Conservation (phyloP, 768 basidiomycete genomes). For the Boletus fagicola region DNA sequence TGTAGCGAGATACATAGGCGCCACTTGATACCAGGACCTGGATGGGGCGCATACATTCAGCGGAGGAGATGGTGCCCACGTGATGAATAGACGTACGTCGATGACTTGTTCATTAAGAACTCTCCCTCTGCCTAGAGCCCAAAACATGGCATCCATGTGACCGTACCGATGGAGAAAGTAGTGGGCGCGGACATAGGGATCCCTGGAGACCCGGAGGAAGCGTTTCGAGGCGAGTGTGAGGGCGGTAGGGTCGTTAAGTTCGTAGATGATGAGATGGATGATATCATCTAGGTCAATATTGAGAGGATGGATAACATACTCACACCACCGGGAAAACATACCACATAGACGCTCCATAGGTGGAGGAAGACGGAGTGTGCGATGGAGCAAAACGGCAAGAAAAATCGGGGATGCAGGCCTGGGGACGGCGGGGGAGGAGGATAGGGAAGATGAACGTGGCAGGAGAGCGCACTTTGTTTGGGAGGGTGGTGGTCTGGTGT, state of each 20-base stretch:
- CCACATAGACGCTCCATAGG: slow-evolving; percentile 68
- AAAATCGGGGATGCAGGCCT: slow-evolving; percentile 1
- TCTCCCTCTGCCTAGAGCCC: slow-evolving; percentile 71
- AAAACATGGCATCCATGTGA: slow-evolving; percentile 64
- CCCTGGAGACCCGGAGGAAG: slow-evolving; percentile 60
- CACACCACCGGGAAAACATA: slow-evolving; percentile 36
- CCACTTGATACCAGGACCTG: slow-evolving; percentile 75
- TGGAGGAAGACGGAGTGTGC: slow-evolving; percentile 1
- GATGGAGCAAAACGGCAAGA: not conserved
- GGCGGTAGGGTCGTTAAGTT: slow-evolving; percentile 61
- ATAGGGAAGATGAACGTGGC: slow-evolving; percentile 1
- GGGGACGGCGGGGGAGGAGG: not conserved
- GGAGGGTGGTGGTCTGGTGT: slow-evolving; percentile 34
- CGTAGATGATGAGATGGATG: slow-evolving; percentile 70
- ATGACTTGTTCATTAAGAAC: slow-evolving; percentile 63
- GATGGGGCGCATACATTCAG: slow-evolving; percentile 28
- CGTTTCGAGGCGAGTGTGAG: slow-evolving; percentile 59
- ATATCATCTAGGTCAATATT: slow-evolving; percentile 49
- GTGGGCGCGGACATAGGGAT: slow-evolving; percentile 72
- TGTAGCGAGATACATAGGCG: slow-evolving; percentile 75
- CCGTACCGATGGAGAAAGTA: slow-evolving; percentile 80
- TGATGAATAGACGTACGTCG: slow-evolving; percentile 50
- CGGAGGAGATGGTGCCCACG: slow-evolving; percentile 16
- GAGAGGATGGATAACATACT: slow-evolving; percentile 10
- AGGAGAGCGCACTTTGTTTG: slow-evolving; percentile 29